These are phyloP conservation scores for Cytospora paraplurivora DNA, from an alignment of 2,329 filamentous ascomycete species.

Conservation along the genomic window DNA sequence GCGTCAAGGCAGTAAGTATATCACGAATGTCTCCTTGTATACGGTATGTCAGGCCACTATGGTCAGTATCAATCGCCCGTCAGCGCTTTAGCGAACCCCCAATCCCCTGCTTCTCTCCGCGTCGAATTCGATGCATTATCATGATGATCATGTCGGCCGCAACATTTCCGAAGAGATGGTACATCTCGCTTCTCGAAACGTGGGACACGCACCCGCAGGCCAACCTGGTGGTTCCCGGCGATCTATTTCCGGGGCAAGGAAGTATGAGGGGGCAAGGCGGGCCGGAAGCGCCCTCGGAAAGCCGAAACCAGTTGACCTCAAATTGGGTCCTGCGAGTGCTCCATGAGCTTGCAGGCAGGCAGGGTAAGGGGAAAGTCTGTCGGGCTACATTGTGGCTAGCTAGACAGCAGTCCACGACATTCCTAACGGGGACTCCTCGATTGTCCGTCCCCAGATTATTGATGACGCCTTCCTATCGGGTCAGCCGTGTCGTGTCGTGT, in stretches of 20 bases:
- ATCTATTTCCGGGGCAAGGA: slow-evolving; percentile 1
- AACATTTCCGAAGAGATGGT: background rate
- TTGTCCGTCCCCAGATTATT: slow-evolving; percentile 8
- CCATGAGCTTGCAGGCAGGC: background rate
- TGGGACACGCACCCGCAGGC: background rate
- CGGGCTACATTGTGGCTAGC: background rate
- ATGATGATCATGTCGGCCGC: background rate
- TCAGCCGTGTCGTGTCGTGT: slow-evolving; percentile 19
- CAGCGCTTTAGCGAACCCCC: background rate
- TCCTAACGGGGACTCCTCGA: slow-evolving; percentile 12
- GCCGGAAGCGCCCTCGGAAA: slow-evolving; percentile 15
- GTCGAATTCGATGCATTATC: background rate
- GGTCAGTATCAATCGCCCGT: background rate
- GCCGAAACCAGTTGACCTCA: slow-evolving; percentile 1
- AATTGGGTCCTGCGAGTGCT: background rate
- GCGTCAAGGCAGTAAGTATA: background rate
- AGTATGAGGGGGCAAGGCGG: slow-evolving; percentile 1
- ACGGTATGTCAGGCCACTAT: too few species aligned
- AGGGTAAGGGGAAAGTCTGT: background rate
- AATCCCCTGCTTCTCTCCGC: background rate
- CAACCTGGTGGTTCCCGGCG: background rate
- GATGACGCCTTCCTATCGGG: slow-evolving; percentile 20
- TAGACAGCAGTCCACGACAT: background rate
- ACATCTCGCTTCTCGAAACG: slow-evolving; percentile 2
- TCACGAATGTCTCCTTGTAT: background rate